phyloP scores from a whole-genome alignment of 2,329 filamentous ascomycete genomes.

The Lojkania enalia region DNA sequence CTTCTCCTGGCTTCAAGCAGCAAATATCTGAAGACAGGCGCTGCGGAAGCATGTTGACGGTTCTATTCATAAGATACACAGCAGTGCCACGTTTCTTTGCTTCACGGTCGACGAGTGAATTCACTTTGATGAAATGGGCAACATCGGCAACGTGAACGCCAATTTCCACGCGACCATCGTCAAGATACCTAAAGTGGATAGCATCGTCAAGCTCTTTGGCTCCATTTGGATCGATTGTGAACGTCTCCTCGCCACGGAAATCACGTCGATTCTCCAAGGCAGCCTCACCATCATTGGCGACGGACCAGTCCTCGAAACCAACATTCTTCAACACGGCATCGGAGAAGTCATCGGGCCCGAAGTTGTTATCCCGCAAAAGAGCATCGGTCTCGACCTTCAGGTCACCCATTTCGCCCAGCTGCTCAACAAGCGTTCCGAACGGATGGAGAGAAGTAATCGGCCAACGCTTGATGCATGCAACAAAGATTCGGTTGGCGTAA shows the following conservation, averaged over 20 bases:
- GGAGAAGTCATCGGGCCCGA: conserved; percentile 94
- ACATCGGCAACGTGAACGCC: conserved; percentile 95
- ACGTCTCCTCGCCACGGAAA: conserved; percentile 83
- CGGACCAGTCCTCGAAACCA: conserved; percentile 86
- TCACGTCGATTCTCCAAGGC: conserved; percentile 77
- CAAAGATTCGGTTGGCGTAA: conserved; percentile 96
- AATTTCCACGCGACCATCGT: conserved; percentile 87
- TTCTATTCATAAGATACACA: conserved; percentile 91
- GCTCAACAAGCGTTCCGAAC: conserved; percentile 95
- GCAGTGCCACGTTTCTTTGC: conserved; percentile 97
- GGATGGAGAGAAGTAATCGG: conserved; percentile 99
- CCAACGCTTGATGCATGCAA: conserved; percentile 99
- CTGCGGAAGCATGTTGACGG: conserved; percentile 81
- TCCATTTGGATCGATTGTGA: conserved; percentile 90
- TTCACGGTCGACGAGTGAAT: conserved; percentile 93
- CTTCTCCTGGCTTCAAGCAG: conserved; percentile 82
- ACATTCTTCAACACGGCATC: conserved; percentile 94
- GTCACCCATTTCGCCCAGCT: conserved; percentile 96
- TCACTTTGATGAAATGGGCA: conserved; percentile 94
- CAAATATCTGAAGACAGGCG: conserved; percentile 86
- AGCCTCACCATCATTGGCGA: conserved; percentile 79
- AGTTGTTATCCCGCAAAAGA: conserved; percentile 96
- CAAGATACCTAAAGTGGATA: conserved; percentile 82
- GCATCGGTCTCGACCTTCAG: conserved; percentile 97
- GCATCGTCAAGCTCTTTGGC: conserved; percentile 89